Evolutionary conservation across 345 rosid species (phyloP), one percentile per base, ranked within the genome.

Genomic region (Camelina hispida): DNA sequence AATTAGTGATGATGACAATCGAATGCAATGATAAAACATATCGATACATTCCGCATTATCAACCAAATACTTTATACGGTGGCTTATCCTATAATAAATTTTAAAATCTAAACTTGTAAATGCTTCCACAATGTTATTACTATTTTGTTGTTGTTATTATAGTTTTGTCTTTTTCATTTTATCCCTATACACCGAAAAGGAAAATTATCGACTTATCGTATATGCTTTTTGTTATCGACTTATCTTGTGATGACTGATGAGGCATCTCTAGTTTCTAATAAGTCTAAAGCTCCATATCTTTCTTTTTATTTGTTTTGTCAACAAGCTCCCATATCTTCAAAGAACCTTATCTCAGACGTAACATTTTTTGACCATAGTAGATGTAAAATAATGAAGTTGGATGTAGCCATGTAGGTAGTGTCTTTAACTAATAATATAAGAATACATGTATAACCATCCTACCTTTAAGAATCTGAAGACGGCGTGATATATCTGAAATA

Each of bases 171-270:
- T 48, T 18, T 20, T 51, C 64, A 11, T 18, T 59, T 52, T 68
- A 60, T 75, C 63, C 13, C 64, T 61, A 11, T 68, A 68, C 8
- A 44, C 16, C 11, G 23, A 42, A 58, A 59, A 38, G 23, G 12
- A 7, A 57, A 38, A 14, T 12, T 2, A 9, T 67, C 50, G 68
- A 28, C 9, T 12, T 2, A 9, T 67, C 50, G 68, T 59, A 59
- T 67, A 61, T 54, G 50, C 75, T 69, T 61, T 75, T 54, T 69
- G 75, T 69, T 76, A 69, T 32, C 63, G 18, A 59, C 79, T 75
- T 75, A 67, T 67, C 79, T 7, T 34, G 43, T 51, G 62, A 75
- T 53, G 62, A 75, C 63, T 61, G 69, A 75, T 55, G 69, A 76
- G 74, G 38, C 40, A 53, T 54, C 56, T 14, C 56, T 59, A 5